Base-by-base conservation (phyloP, 129 eudicot species). In the Tagetes patula region DNA sequence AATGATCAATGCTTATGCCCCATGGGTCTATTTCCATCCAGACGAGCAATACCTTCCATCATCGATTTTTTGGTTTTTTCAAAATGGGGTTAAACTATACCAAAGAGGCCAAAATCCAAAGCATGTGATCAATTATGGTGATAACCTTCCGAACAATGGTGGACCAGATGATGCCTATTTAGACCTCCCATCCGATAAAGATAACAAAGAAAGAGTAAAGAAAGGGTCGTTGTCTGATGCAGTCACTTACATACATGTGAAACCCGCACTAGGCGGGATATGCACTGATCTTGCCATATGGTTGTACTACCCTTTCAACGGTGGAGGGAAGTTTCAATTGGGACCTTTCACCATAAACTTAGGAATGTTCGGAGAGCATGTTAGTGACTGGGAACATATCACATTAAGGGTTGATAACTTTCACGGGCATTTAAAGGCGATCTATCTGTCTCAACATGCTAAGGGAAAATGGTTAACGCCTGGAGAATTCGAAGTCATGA, bases 291-390 rank as follows among this genome's bases (percentile, higher is more conserved):
- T 84, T 4, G 76, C 76, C 71, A 46, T 84, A 60, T 78, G 88
- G 88, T 67, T 84, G 46, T 81, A 55, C 78, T 84, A 84, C 80
- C 88, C 83, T 12, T 84, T 84, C 74, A 84, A 84, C 12, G 83
- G 88, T 4, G 77, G 70, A 43, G 82, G 79, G 10, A 69, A 46
- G 53, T 65, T 80, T 5, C 84, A 81, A 48, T 3, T 77, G 32
- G 85, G 83, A 37, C 70, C 79, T 13, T 37, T 78, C 9, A 66
- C 53, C 20, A 55, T 84, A 4, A 48, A 65, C 31, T 47, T 84
- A 20, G 78, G 78, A 2, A 20, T 13, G 30, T 43, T 84, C 5
- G 88, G 85, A 38, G 85, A 84, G 47, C 88, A 84, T 64, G 83
- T 81, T 6, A 46, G 83, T 3, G 88, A 84, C 36, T 84, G 88